Base-by-base conservation (phyloP, 495 filamentous ascomycete genomes). In the Penicillium antarcticum region DNA sequence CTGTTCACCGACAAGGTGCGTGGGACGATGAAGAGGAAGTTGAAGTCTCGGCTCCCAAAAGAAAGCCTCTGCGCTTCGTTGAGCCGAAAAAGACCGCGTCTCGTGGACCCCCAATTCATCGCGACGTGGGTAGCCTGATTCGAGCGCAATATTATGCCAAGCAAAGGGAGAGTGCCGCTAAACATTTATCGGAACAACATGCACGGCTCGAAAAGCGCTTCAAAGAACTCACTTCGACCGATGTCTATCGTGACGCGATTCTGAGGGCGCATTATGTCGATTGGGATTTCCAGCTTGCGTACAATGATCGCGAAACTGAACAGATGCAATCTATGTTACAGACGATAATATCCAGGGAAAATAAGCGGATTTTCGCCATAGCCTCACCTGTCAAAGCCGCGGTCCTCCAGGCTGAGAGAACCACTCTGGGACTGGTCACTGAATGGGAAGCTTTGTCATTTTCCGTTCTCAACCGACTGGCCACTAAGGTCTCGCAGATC, bases 11-110 rank as follows among this genome's bases (percentile, higher is more conserved):
- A 24, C 12, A 8, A 11, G 41, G 21, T 11, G 26, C 45, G 24
- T 45, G 40, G 32, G 49, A 52, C 16, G 49, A 52, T 3, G 49
- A 52, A 5, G 41, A 52, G 5, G 34, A 52, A 23, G 32, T 19
- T 8, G 36, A 11, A 17, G 23, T 36, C 11, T 17, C 47, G 31
- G 4, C 31, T 5, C 38, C 47, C 13, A 31, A 29, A 29, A 29
- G 6, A 29, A 29, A 29, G 26, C 26, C 26, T 9, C 2, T 29
- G 26, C 26, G 26, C 26, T 29, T 29, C 26, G 26, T 11, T 23
- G 38, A 8, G 10, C 38, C 12, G 8, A 37, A 37, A 33, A 18
- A 17, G 16, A 37, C 3, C 13, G 1, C 29, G 0, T 8, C 11
- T 13, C 38, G 37, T 31, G 13, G 13, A 11, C 47, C 26, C 37